These are phyloP conservation scores for Boechera stricta DNA, from an alignment of 345 rosid genomes.

Conservation along the genomic window DNA sequence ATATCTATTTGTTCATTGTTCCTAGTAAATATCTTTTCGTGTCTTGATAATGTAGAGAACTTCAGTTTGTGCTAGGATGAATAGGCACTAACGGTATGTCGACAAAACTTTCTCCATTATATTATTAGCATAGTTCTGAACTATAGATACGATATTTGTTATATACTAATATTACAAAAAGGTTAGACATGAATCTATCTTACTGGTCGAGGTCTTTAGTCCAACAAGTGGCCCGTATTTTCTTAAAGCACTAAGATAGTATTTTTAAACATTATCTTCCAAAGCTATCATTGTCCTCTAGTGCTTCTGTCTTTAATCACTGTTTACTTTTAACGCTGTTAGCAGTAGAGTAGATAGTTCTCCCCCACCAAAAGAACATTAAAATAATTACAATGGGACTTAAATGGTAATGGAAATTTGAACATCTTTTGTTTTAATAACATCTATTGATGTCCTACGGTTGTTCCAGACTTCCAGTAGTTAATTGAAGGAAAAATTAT, in stretches of 20 bases:
- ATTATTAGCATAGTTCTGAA: constrained; percentile 7
- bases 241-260: constrained; percentile 36
- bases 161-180: constrained; percentile 13
- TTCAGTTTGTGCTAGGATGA: constrained; percentile 39
- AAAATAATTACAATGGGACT: constrained; percentile 13
- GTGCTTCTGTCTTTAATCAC: constrained; percentile 29
- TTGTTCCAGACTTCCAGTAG: background rate
- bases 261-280: constrained; percentile 37
- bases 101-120: constrained; percentile 20
- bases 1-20: constrained; percentile 22
- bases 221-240: constrained; percentile 31
- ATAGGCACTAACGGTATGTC: constrained; percentile 39
- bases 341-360: background rate
- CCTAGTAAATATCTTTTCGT: constrained; percentile 11
- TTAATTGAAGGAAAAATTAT: background rate
- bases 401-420: background rate
- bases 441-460: background rate
- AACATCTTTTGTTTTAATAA: constrained; percentile 13
- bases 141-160: constrained; percentile 12
- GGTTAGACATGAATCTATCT: constrained; percentile 28
- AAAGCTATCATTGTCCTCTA: constrained; percentile 25
- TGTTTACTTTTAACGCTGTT: constrained; percentile 8
- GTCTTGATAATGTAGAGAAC: constrained; percentile 30
- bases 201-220: constrained; percentile 31
- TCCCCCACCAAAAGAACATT: constrained; percentile 23